A percentile compares a stretch with the other conserved stretches of the same genome.
phyloP scores from a whole-genome alignment of 306 rosid genomes.

The Prunus mume region DNA sequence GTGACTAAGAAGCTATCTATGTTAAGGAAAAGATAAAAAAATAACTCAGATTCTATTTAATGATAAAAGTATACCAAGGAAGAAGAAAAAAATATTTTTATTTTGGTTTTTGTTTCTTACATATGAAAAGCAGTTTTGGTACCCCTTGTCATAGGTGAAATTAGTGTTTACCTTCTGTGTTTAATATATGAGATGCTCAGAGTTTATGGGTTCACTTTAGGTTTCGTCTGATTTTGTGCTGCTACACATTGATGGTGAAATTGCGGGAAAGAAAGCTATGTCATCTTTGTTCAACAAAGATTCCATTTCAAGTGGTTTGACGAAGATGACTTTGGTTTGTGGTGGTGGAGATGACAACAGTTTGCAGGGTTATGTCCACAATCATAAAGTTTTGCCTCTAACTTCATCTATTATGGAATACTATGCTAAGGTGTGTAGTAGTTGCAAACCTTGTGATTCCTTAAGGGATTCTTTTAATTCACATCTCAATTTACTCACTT shows the following conservation, averaged over 20 bases:
- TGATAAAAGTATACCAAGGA: neutral
- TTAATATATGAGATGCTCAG: conserved; percentile 11
- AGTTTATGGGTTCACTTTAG: conserved; percentile 40
- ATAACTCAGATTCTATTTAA: neutral
- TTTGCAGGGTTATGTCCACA: conserved; percentile 66
- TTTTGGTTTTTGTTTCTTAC: too few species aligned
- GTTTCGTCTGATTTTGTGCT: conserved; percentile 51
- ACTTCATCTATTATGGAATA: conserved; percentile 47
- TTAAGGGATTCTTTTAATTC: neutral
- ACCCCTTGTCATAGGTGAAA: neutral
- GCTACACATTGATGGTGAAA: conserved; percentile 71
- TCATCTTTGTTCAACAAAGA: conserved; percentile 38
- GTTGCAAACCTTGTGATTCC: conserved; percentile 21
- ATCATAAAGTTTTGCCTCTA: conserved; percentile 41
- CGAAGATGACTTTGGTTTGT: conserved; percentile 52
- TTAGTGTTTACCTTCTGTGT: neutral
- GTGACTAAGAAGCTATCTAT: neutral
- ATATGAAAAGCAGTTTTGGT: neutral
- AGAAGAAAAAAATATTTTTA: neutral
- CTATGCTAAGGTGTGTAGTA: conserved; percentile 50
- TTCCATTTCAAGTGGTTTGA: conserved; percentile 27
- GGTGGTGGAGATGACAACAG: conserved; percentile 45
- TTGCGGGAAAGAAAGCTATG: conserved; percentile 45
- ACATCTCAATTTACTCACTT: neutral
- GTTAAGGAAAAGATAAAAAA: neutral